Percentiles rank a stretch among this genome's conserved stretches.
Evolutionary conservation across 2,329 filamentous ascomycete species (phyloP).

Genomic region (Cucurbitaria berberidis): DNA sequence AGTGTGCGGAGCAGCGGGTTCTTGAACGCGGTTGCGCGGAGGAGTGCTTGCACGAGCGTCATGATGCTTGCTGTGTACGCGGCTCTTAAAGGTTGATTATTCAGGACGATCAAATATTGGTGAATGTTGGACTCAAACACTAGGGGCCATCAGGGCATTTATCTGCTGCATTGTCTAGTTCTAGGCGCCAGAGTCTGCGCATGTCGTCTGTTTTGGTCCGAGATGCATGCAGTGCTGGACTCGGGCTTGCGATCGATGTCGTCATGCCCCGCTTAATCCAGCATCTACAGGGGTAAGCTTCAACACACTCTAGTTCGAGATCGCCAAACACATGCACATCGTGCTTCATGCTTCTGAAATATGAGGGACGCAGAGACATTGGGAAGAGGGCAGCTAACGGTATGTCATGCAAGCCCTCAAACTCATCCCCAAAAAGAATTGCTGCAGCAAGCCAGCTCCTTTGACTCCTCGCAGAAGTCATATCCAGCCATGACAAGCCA

Average conservation of each 20-base stretch:
- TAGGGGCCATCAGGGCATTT: conserved; percentile 5
- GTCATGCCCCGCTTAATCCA: conserved; percentile 25
- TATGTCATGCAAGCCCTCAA: neutral
- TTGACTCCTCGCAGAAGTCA: neutral
- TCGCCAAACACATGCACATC: neutral
- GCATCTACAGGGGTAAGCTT: conserved; percentile 2
- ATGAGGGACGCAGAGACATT: too few relatives aligned
- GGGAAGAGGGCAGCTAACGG: too few relatives aligned
- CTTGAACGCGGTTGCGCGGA: conserved; percentile 66
- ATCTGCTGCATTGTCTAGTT: neutral
- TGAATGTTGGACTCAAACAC: too few relatives aligned
- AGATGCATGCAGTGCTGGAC: conserved; percentile 28
- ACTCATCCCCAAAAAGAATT: too few relatives aligned
- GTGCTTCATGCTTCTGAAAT: too few relatives aligned
- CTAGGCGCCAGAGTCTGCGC: neutral
- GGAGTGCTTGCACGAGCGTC: conserved; percentile 55
- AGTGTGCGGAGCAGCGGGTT: conserved; percentile 68
- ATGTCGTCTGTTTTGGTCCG: conserved; percentile 11
- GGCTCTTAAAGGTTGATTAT: too few relatives aligned
- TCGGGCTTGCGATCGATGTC: conserved; percentile 34
- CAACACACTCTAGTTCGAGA: neutral
- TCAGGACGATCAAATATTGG: too few relatives aligned
- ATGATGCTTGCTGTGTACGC: conserved; percentile 20
- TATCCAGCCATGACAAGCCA: neutral
- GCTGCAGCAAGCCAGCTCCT: neutral